These are phyloP conservation scores for Cnidoscolus chayamansa DNA, from an alignment of 441 rosid species.

Conservation along the genomic window DNA sequence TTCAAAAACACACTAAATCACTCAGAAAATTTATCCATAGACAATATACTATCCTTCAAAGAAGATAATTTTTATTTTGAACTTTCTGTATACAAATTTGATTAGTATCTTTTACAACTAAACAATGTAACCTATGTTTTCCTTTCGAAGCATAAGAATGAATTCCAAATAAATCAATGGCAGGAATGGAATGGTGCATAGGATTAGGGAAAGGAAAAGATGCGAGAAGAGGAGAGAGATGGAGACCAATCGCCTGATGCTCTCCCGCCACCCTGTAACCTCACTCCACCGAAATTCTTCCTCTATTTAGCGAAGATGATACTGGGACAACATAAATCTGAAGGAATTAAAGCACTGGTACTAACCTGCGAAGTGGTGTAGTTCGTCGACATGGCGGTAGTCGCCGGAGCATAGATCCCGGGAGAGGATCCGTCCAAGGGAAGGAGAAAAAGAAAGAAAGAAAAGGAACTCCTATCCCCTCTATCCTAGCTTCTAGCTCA, in stretches of 20 bases:
- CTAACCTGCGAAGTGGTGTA: slow-evolving; percentile 28
- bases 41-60: too few relatives aligned
- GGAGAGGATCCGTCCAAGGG: not conserved
- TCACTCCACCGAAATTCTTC: slow-evolving; percentile 13
- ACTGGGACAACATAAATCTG: slow-evolving; percentile 5
- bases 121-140: too few relatives aligned
- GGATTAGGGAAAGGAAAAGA: slow-evolving; percentile 41
- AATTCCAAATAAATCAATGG: not conserved
- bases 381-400: not conserved
- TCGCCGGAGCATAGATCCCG: not conserved
- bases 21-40: too few relatives aligned
- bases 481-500: not conserved
- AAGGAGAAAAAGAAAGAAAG: not conserved
- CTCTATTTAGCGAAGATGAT: slow-evolving; percentile 18
- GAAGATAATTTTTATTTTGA: too few relatives aligned
- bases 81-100: too few relatives aligned
- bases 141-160: not conserved
- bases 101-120: too few relatives aligned
- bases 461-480: not conserved
- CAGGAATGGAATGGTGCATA: slow-evolving; percentile 19
- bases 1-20: not conserved
- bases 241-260: slow-evolving; percentile 57
- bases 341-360: slow-evolving; percentile 14
- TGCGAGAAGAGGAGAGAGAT: slow-evolving; percentile 51
- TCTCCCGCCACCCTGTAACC: slow-evolving; percentile 30